These are phyloP conservation scores for Aureobasidium sp. DNA, from an alignment of 2,329 filamentous ascomycete genomes.

Conservation along the genomic window DNA sequence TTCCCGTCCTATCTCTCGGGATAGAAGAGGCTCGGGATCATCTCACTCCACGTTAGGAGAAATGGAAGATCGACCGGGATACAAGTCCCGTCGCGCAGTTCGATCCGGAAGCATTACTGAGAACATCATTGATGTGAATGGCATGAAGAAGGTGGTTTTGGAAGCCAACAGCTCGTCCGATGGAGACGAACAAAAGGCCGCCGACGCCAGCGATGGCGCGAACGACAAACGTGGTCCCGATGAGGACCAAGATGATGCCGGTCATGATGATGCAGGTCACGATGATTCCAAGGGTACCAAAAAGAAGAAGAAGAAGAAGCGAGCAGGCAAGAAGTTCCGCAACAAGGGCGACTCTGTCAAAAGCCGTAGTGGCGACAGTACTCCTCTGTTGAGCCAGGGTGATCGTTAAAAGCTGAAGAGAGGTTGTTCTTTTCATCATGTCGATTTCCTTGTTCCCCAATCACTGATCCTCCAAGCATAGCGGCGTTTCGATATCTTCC, in stretches of 20 bases:
- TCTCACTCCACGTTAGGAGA: slow-evolving; percentile 20
- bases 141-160: slow-evolving; percentile 68
- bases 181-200: slow-evolving; percentile 29
- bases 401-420: slow-evolving; percentile 18
- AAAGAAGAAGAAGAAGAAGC: slow-evolving; percentile 23
- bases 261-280: slow-evolving; percentile 7
- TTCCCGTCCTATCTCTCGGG: slow-evolving; percentile 15
- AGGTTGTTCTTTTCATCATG: not conserved
- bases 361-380: slow-evolving; percentile 17
- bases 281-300: slow-evolving; percentile 16
- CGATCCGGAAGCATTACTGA: slow-evolving; percentile 74
- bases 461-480: not conserved
- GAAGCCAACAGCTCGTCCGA: slow-evolving; percentile 57
- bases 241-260: slow-evolving; percentile 15
- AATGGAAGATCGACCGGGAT: slow-evolving; percentile 23
- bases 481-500: not conserved
- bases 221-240: slow-evolving; percentile 12
- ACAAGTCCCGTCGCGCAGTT: slow-evolving; percentile 34
- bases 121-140: slow-evolving; percentile 66
- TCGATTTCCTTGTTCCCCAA: not conserved
- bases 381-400: slow-evolving; percentile 20
- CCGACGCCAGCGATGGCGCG: slow-evolving; percentile 25
- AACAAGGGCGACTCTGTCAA: slow-evolving; percentile 18
- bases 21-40: slow-evolving; percentile 14
- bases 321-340: slow-evolving; percentile 19